Percentiles rank a stretch among this genome's conserved stretches.
Evolutionary conservation across 495 filamentous ascomycete species (phyloP).

Genomic region (Jackrogersella minutella): DNA sequence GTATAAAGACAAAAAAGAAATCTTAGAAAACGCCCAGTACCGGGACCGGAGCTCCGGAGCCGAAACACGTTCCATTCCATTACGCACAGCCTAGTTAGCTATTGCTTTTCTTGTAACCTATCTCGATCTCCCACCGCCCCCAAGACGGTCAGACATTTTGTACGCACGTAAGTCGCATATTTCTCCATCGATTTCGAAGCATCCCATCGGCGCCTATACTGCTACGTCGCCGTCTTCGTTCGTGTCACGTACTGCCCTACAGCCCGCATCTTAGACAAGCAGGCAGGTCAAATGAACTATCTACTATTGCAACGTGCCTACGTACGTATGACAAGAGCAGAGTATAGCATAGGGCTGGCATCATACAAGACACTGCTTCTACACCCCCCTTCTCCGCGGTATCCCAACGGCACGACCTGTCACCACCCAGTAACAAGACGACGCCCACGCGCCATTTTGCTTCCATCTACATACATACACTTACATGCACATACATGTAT

Average conservation of each 20-base stretch:
- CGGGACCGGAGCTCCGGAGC: slow-evolving; percentile 26
- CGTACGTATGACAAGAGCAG: too few species aligned
- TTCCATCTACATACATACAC: too few species aligned
- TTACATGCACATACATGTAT: too few species aligned
- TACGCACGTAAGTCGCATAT: slow-evolving; percentile 15
- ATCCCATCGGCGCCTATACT: not conserved
- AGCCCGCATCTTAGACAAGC: not conserved
- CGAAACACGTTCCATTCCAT: too few species aligned
- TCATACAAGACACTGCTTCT: too few species aligned
- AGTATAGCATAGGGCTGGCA: not conserved
- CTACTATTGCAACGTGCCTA: too few species aligned
- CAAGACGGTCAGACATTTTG: slow-evolving; percentile 10
- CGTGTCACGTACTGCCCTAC: slow-evolving; percentile 14
- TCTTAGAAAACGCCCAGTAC: too few species aligned
- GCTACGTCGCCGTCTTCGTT: slow-evolving; percentile 10
- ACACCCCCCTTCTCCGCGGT: not conserved
- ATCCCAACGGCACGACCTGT: not conserved
- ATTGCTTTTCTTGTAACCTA: not conserved
- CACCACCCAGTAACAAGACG: slow-evolving; percentile 1
- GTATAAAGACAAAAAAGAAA: not conserved
- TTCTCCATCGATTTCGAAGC: not conserved
- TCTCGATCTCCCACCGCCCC: slow-evolving; percentile 3
- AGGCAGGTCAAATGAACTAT: too few species aligned
- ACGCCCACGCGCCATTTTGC: not conserved
- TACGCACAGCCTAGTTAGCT: not conserved